Percentiles rank a stretch among this genome's conserved stretches.
Conservation (phyloP, 2,329 filamentous ascomycete genomes). For the Chlorencoelia australis region DNA sequence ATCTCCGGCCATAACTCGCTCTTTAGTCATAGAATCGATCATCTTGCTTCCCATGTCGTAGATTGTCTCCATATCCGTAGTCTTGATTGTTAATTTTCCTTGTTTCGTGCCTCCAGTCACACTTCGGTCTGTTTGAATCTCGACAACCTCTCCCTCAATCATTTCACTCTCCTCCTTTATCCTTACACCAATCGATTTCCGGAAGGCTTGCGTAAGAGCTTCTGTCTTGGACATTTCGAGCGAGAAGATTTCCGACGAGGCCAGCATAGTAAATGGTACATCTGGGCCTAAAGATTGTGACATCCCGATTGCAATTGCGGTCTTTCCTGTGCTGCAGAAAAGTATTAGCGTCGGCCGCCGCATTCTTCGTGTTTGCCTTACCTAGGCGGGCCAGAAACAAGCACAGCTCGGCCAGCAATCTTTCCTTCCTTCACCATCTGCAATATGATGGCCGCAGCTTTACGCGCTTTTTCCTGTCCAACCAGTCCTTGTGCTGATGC, state of each 20-base stretch:
- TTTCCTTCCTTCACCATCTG: conserved; percentile 99
- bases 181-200: conserved; percentile 93
- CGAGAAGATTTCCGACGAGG: conserved; percentile 95
- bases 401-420: conserved; percentile 87
- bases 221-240: conserved; percentile 99
- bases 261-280: conserved; percentile 92
- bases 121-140: conserved; percentile 96
- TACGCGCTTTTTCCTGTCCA: conserved; percentile 91
- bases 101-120: conserved; percentile 96
- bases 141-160: conserved; percentile 97
- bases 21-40: conserved; percentile 99
- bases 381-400: conserved; percentile 91
- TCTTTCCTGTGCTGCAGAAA: conserved; percentile 75
- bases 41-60: conserved; percentile 99
- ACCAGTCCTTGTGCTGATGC: conserved; percentile 83
- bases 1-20: conserved; percentile 96
- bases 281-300: conserved; percentile 88
- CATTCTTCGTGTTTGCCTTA: conserved; percentile 26
- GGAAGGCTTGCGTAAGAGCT: conserved; percentile 95
- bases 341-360: conserved; percentile 5
- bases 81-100: conserved; percentile 98
- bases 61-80: conserved; percentile 98
- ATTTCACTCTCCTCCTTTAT: conserved; percentile 99
- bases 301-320: conserved; percentile 98
- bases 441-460: conserved; percentile 89